Base-by-base conservation (phyloP, 78 protist species). In the Dictyostelium firmibasis region DNA sequence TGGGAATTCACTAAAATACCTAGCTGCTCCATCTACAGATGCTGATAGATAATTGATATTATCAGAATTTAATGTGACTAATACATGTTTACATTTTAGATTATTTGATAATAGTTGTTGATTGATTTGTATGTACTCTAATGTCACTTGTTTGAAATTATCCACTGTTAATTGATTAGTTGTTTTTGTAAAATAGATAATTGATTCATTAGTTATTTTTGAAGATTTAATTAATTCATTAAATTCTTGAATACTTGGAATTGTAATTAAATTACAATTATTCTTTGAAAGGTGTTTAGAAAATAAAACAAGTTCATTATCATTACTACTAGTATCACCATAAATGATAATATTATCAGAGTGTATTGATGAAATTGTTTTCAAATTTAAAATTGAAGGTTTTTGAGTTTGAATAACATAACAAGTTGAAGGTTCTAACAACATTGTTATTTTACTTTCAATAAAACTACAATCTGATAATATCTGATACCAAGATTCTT, bases 101-200 rank as follows among this genome's bases (percentile, higher is more conserved):
- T 76, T 76, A 8, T 25, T 35, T 60, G 79, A 78, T 43, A 87
- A 64, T 69, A 87, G 3, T 5, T 35, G 0, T 44, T 87, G 85
- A 29, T 64, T 87, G 35, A 87, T 36, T 43, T 78, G 33, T 29
- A 87, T 82, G 27, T 76, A 87, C 41, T 87, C 86, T 41, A 78
- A 50, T 1, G 93, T 87, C 18, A 41, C 7, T 20, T 1, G 7
- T 41, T 62, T 31, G n/a, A 76, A 86, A 57, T 53, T 86, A 38
- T 33, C 9, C 2, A 38, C 43, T 9, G 53, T 27, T 20, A 86
- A 8, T 57, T 69, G 41, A 69, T 27, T 27, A 9, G 1, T 29
- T 3, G 38, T 9, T 69, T 69, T 69, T 69, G 29, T 69, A 69
- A 69, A 69, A 1, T 29, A 69, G 29, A 69, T 64, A n/a, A 13